Evolutionary conservation across 495 filamentous ascomycete genomes (phyloP).

Genomic region (Penicillium paxilli): DNA sequence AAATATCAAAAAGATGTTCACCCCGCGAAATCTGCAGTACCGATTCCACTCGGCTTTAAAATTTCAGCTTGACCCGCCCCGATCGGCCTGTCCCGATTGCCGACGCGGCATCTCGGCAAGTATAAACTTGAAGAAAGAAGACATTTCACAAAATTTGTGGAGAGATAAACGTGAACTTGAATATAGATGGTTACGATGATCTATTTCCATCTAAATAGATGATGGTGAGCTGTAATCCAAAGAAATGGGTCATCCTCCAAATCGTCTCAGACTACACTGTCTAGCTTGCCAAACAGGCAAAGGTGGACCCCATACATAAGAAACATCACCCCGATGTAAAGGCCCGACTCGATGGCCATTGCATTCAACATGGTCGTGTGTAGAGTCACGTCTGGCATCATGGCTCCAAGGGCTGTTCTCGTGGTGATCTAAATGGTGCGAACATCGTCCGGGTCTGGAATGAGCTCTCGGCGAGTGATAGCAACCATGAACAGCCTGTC

Average conservation of each 20-base stretch:
- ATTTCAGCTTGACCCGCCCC: background rate
- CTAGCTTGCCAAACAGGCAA: background rate
- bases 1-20: background rate
- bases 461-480: background rate
- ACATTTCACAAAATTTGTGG: no score
- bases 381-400: background rate
- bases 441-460: background rate
- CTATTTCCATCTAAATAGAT: no score
- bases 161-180: no score
- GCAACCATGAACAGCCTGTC: background rate
- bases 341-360: background rate
- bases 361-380: background rate
- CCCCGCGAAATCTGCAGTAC: background rate
- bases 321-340: background rate
- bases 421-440: background rate
- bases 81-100: background rate
- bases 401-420: background rate
- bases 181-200: no score
- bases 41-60: constrained; percentile 1
- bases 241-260: background rate
- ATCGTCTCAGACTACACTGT: background rate
- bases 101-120: background rate
- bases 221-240: no score
- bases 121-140: background rate
- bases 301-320: background rate